Base-by-base conservation (phyloP, 2,329 filamentous ascomycete species). In the Penicillium sp. region DNA sequence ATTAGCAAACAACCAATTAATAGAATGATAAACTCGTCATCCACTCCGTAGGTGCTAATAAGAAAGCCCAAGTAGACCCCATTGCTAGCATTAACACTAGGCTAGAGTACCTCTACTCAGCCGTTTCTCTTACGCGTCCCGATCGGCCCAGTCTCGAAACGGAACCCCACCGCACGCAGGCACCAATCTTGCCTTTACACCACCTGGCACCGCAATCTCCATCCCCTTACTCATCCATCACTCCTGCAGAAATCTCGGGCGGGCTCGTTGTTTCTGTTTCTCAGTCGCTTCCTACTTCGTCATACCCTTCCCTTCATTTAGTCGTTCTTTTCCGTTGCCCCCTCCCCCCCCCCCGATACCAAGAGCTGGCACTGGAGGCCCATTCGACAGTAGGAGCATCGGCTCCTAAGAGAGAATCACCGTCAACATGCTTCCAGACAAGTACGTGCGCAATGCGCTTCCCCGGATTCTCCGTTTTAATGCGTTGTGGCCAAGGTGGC, bases 361-460 rank as follows among this genome's bases (percentile, higher is more conserved):
- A 9, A 44, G 63, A 35, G 58, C 61, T 67, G 62, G 68, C 62
- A 69, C 63, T 75, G 73, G 71, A 70, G 66, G 63, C 62, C 62
- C 62, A 63, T 69, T 66, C 58, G 54, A 61, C 55, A 61, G 61
- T 59, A 66, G 74, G 74, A 73, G 74, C 73, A 68, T 64, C 60
- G 61, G 74, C 74, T 77, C 73, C 73, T 68, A 39, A 39, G 50
- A 44, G 37, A 44, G 9, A 60, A 58, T 55, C 54, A 59, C 46
- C 46, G 33, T 64, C 63, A 73, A 59, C 26, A 78, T 78, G 76
- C 59, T 78, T 67, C 72, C 76, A 57, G 75, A 78, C 60, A 78
- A 78, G 76, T 78, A 75, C 29, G 52, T 19, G 26, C 57, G 72
- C 23, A 33, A 26, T 31, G 35, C 43, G 27, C 43, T 33, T 45